phyloP scores from a whole-genome alignment of 2,329 filamentous ascomycete genomes.

The Stagonosporopsis rhizophila region DNA sequence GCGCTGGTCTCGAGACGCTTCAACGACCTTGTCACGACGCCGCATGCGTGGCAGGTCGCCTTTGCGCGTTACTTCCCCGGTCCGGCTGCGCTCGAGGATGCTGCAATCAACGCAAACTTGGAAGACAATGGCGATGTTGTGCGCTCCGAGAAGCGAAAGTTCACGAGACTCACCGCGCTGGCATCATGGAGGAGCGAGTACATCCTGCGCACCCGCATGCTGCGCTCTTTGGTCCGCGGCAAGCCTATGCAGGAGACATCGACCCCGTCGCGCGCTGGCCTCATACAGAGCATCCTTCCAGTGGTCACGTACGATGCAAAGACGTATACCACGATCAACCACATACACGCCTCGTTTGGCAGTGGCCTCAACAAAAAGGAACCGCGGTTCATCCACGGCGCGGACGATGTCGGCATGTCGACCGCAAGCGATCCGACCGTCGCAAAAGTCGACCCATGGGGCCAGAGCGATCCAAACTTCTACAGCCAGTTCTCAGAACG shows the following conservation, averaged over 20 bases:
- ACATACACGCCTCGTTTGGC: constrained; percentile 79
- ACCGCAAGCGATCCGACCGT: constrained; percentile 80
- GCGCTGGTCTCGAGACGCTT: constrained; percentile 88
- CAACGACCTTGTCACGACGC: constrained; percentile 83
- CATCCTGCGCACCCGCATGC: constrained; percentile 81
- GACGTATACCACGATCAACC: constrained; percentile 78
- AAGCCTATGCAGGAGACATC: constrained; percentile 70
- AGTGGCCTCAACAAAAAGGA: constrained; percentile 71
- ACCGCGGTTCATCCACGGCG: constrained; percentile 82
- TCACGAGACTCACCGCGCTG: constrained; percentile 79
- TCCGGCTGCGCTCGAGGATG: constrained; percentile 62
- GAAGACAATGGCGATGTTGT: constrained; percentile 53
- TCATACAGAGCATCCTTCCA: constrained; percentile 72
- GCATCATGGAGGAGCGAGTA: constrained; percentile 98
- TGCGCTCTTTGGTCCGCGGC: constrained; percentile 81
- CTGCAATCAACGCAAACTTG: constrained; percentile 54
- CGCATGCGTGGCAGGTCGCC: constrained; percentile 91
- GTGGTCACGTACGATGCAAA: constrained; percentile 87
- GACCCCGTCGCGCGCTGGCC: constrained; percentile 60
- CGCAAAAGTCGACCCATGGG: constrained; percentile 83
- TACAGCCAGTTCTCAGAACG: constrained; percentile 81
- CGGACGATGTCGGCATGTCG: constrained; percentile 77
- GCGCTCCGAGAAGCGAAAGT: constrained; percentile 77
- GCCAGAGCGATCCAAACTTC: constrained; percentile 74
- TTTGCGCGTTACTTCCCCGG: constrained; percentile 92